Base-by-base conservation (phyloP, 208 protist species). In the Leishmania martiniquensis region DNA sequence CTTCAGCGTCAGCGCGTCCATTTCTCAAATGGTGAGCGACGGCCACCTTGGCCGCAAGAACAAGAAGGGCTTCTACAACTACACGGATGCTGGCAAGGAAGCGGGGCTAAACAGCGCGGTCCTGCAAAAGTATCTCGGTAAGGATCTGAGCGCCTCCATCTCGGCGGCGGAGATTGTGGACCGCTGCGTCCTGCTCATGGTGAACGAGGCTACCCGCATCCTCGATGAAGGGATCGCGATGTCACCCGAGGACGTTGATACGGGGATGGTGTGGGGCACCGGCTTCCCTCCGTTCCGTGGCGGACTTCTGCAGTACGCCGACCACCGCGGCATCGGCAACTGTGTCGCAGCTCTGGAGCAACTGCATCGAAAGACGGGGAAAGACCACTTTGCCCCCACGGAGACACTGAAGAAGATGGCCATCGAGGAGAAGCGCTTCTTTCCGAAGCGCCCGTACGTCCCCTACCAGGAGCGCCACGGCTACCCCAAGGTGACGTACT, bases 1-100 rank as follows among this genome's bases (percentile, higher is more conserved):
- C 67, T 95, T 95, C 83, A 76, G 65, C 54, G 86, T 95, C 9
- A 83, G 67, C 45, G 34, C 83, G 5, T 52, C 77, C 17, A 82
- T 97, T 75, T 51, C 79, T 34, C 76, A 90, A 29, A 93, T 98
- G 93, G 44, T 88, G 22, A 77, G 77, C 25, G 87, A 89, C 72
- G 91, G 91, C 37, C 79, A 88, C 49, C 88, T 93, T 39, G 97
- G 97, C 22, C 91, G 92, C 69, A 98, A 98, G 85, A 92, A 88
- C 78, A 85, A 85, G 62, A 95, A 93, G 73, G 97, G 97, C 66
- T 96, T 98, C 83, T 98, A 96, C 86, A 47, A 82, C 32, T 98
- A 98, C 83, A 80, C 91, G 42, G 67, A 66, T n/a, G 89, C 89
- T 29, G 90, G 91, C 34, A 95, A 94, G 80, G 85, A 94, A 60